Evolutionary conservation across 805 yeast genomes (phyloP).

Genomic region (Tanozyma kutaoensis): DNA sequence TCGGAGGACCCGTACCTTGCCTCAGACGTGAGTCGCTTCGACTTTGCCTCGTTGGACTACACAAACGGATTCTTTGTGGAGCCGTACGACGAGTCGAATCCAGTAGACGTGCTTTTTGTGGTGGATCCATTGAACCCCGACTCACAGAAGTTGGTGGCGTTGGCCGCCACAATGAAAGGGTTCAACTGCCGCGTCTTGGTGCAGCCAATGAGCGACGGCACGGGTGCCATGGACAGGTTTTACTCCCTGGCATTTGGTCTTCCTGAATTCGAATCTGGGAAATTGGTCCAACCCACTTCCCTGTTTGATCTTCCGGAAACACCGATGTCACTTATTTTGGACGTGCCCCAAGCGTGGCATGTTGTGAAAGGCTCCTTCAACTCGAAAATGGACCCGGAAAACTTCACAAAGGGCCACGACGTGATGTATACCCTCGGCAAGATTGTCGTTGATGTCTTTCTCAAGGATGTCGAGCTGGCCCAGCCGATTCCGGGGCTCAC

Average conservation of each 20-base stretch:
- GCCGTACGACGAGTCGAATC: slow-evolving; percentile 11
- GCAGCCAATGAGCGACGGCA: slow-evolving; percentile 32
- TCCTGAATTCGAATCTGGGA: too few relatives aligned
- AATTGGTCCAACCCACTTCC: too few relatives aligned
- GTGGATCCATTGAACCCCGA: slow-evolving; percentile 63
- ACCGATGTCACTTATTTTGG: too few relatives aligned
- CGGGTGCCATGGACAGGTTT: too few relatives aligned
- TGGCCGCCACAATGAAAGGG: slow-evolving; percentile 25
- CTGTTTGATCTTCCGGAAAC: too few relatives aligned
- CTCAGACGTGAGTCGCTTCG: slow-evolving; percentile 32
- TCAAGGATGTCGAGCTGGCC: slow-evolving; percentile 27
- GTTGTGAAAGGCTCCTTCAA: too few relatives aligned
- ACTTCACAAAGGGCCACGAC: slow-evolving; percentile 23
- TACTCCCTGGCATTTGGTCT: too few relatives aligned
- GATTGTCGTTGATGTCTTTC: slow-evolving; percentile 61
- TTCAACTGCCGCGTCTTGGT: slow-evolving; percentile 39
- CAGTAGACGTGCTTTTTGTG: slow-evolving; percentile 43
- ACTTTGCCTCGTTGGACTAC: slow-evolving; percentile 20
- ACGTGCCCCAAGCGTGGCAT: too few relatives aligned
- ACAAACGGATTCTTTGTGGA: slow-evolving; percentile 13
- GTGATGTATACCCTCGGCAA: slow-evolving; percentile 32
- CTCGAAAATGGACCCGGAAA: slow-evolving; percentile 1
- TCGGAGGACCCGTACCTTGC: slow-evolving; percentile 26
- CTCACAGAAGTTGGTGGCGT: slow-evolving; percentile 48
- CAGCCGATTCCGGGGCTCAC: slow-evolving; percentile 38